Evolutionary conservation across 2,329 filamentous ascomycete genomes (phyloP), one percentile per base, ranked within the genome.

Genomic region (Chrysoporthe puriensis): DNA sequence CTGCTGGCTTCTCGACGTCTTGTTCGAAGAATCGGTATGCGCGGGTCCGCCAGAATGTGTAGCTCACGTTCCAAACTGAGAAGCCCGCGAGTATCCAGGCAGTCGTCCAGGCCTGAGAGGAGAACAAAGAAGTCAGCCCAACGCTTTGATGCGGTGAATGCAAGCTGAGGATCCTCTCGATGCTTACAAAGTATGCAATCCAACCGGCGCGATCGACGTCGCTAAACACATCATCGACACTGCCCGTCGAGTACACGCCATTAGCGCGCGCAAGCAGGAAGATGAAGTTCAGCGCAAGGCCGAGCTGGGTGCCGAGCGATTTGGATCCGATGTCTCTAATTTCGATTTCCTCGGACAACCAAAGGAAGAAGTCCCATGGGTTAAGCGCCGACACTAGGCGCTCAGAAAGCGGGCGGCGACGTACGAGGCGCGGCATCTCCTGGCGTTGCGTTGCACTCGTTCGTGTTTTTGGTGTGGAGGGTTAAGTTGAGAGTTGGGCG

Each of bases 11-110:
- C 67, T 98, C 93, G 70, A 98, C 91, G 48, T 90, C 88, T 70
- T 89, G 90, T 79, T 97, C 93, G 79, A 99, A 99, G 42, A 99
- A 84, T 72, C 96, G 90, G 81, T 99, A 99, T 74, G 92, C 89
- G 69, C 94, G 90, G 74, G 89, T 93, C 73, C 93, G 90, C 66
- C 86, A 87, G 77, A 97, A 91, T 40, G 94, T 92, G 78, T 94
- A 95, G 74, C 90, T 84, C 3, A 93, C 89, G 79, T 99, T 99
- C 40, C 86, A 76, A 50, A 86, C 76, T n/a, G 93, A 94, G 57
- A 92, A 80, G 34, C 84, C 71, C 1, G 88, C 84, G 32, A 97
- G 83, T 0, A 86, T 76, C 81, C 92, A 90, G n/a, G 94, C 88
- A 8, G 94, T 74, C 66, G 92, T 86, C 59, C 88, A 86, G 63